Base-by-base conservation (phyloP, 2,329 filamentous ascomycete genomes). In the Fusarium sp. region DNA sequence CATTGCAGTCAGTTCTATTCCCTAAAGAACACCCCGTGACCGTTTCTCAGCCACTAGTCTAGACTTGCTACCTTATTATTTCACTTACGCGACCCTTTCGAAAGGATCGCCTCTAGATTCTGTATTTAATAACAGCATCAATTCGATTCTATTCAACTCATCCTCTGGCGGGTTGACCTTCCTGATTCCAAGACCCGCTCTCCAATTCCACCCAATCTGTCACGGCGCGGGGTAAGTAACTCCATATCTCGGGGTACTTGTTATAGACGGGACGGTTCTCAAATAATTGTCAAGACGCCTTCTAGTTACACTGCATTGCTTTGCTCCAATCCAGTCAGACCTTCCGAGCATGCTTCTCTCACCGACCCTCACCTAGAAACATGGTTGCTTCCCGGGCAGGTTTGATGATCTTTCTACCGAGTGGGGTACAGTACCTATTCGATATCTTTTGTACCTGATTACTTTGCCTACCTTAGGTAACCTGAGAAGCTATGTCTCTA, bases 151-250 rank as follows among this genome's bases (percentile, higher is more conserved):
- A 23, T 23, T 23, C 23, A 23, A 23, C 31, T 36, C 18, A 45
- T n/a, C 31, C 36, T 53, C 40, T 44, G 30, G 34, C 66, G 66
- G 66, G 62, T 57, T 69, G 38, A 61, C 66, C 40, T 69, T 69
- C 66, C 66, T 67, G 42, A 67, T 69, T 57, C 23, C 37, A 36
- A 40, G 45, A 36, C 54, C 42, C 38, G 50, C 54, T 69, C 50
- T 42, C 50, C 50, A 65, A 57, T 31, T 47, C 42, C 45, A 55
- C 45, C 23, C 31, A 46, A 10, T 26, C 60, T 55, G 53, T 44
- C 52, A 55, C 26, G 12, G 45, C 53, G 66, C 45, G 66, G 67
- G 66, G 60, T 60, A 60, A 40, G 45, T 38, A 69, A 49, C 44
- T 62, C 55, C 42, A 57, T 66, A 38, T 70, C 57, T 63, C 18